Evolutionary conservation across 2,329 filamentous ascomycete species (phyloP), one percentile per base, ranked within the genome.

Genomic region (Rhynchosporium secalis): DNA sequence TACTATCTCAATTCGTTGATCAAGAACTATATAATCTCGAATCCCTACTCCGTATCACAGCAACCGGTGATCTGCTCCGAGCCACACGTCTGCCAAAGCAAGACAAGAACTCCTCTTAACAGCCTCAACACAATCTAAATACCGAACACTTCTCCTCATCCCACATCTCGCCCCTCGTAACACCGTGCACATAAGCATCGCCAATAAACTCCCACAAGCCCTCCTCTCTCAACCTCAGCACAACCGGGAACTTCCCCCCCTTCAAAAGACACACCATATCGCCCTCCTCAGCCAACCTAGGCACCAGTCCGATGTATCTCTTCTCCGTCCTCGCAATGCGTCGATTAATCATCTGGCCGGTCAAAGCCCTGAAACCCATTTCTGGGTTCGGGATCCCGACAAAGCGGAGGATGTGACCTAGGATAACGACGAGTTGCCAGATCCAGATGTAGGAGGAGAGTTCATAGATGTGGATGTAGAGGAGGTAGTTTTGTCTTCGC

Each of bases 101-200:
- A 10, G 9, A 10, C 33, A 10, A 36, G 33, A 36, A 20, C 20
- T 20, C 9, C 9, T 10, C 33, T 36, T 10, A 36, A 6, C 9
- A 36, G 33, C 33, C 3, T 48, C 46, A 54, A 29, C 33, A 40
- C 33, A 54, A 41, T 3, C 33, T 8, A 28, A 54, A 40, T 1
- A 3, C 6, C 33, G 49, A 54, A 54, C 47, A 60, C 20, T 52
- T 36, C 13, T 47, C 28, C 40, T 45, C 40, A 12, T 60, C 41
- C 58, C 58, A 60, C 10, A 43, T 15, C 41, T 62, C 61, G 12
- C 61, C 62, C 60, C 48, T 49, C 57, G 56, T 60, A 38, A 63
- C 49, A 13, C 58, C 58, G 55, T 60, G 58, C 10, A 60, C 48
- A 45, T 60, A 60, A 3, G 57, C 31, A 46, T 63, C 61, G 1